Evolutionary conservation across 352 stramenopile species (phyloP).

Genomic region (Aphanomyces stellatus): DNA sequence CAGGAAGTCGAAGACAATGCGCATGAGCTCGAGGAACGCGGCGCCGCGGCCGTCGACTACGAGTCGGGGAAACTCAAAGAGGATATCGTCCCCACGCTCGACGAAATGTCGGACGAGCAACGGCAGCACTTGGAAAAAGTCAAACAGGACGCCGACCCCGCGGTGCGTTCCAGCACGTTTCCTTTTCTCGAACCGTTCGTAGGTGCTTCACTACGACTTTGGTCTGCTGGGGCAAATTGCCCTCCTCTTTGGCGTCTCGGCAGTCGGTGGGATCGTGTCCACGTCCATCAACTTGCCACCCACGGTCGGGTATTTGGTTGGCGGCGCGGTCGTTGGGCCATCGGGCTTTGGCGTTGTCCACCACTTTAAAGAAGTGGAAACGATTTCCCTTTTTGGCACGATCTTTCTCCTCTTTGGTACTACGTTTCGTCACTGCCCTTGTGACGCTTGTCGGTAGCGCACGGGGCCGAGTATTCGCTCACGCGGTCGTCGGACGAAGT

Average conservation of each 20-base stretch:
- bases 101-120: slow-evolving; percentile 38
- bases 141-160: slow-evolving; percentile 74
- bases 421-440: not conserved
- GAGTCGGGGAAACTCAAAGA: slow-evolving; percentile 74
- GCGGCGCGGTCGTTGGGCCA: slow-evolving; percentile 83
- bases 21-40: slow-evolving; percentile 71
- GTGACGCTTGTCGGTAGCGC: slow-evolving; percentile 24
- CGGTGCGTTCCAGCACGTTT: slow-evolving; percentile 19
- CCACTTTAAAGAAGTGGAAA: slow-evolving; percentile 89
- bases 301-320: slow-evolving; percentile 87
- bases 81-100: slow-evolving; percentile 37
- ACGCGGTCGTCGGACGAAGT: slow-evolving; percentile 48
- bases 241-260: slow-evolving; percentile 65
- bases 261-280: slow-evolving; percentile 83
- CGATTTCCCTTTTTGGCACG: slow-evolving; percentile 89
- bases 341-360: slow-evolving; percentile 79
- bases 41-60: slow-evolving; percentile 73
- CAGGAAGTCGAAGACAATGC: slow-evolving; percentile 71
- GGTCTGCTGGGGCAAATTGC: slow-evolving; percentile 77
- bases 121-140: slow-evolving; percentile 66
- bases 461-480: slow-evolving; percentile 63
- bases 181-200: not conserved
- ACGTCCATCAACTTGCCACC: slow-evolving; percentile 83
- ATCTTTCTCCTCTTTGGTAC: slow-evolving; percentile 88
- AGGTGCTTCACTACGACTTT: slow-evolving; percentile 82